These are phyloP conservation scores for Xenoacremonium recifei DNA, from an alignment of 2,329 filamentous ascomycete genomes.

Conservation along the genomic window DNA sequence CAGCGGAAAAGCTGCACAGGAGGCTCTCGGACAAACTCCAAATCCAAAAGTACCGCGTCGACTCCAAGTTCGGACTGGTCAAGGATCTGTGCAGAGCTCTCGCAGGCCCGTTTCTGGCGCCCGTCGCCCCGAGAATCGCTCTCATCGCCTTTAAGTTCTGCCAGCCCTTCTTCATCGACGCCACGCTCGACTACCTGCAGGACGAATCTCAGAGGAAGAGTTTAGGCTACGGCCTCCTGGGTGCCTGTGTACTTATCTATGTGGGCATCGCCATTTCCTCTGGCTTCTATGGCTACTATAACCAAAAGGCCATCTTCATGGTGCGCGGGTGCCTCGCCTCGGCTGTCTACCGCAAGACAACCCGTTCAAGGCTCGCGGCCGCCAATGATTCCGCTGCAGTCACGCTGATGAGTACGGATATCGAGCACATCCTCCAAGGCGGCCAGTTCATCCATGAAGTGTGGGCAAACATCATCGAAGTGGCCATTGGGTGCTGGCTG, in stretches of 20 bases:
- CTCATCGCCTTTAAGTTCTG: conserved; percentile 41
- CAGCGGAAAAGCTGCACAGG: conserved; percentile 15
- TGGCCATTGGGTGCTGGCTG: conserved; percentile 45
- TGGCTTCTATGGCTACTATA: conserved; percentile 39
- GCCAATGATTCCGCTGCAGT: conserved; percentile 40
- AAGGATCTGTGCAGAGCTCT: conserved; percentile 30
- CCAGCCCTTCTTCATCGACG: conserved; percentile 43
- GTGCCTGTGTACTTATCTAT: conserved; percentile 39
- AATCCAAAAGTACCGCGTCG: conserved; percentile 22
- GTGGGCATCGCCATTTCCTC: conserved; percentile 37
- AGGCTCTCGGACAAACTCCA: conserved; percentile 16
- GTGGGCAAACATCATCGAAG: conserved; percentile 41
- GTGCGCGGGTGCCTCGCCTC: conserved; percentile 32
- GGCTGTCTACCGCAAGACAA: conserved; percentile 34
- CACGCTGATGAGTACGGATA: conserved; percentile 48
- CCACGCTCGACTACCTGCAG: conserved; percentile 34
- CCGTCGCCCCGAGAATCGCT: conserved; percentile 35
- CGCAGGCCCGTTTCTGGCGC: conserved; percentile 30
- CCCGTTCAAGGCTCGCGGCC: conserved; percentile 26
- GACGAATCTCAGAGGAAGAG: conserved; percentile 15
- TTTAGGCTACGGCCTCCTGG: conserved; percentile 42
- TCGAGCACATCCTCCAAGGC: conserved; percentile 40
- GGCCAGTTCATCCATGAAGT: conserved; percentile 36
- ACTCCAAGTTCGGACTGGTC: conserved; percentile 27
- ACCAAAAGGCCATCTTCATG: conserved; percentile 31